Conservation (phyloP, 805 yeast genomes). For the Debaryomyces prosopidis region DNA sequence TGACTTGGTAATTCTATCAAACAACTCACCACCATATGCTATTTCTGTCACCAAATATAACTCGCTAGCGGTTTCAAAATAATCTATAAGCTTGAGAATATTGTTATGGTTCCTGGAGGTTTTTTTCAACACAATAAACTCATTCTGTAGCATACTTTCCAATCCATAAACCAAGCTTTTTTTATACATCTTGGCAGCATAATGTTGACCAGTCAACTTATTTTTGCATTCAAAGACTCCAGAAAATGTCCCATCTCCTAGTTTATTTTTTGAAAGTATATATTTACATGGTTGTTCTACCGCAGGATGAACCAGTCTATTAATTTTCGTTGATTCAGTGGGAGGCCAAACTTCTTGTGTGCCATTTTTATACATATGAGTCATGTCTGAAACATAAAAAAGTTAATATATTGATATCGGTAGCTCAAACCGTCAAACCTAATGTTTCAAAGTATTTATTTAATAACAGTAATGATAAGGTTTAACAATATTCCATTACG, state of each 20-base stretch:
- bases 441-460: background rate
- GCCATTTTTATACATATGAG: background rate
- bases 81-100: conserved; percentile 63
- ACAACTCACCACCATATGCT: conserved; percentile 69
- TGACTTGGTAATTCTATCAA: conserved; percentile 51
- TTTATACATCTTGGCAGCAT: conserved; percentile 55
- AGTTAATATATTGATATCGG: too few relatives aligned
- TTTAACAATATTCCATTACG: background rate
- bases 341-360: conserved; percentile 23
- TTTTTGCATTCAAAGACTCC: conserved; percentile 52
- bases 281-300: conserved; percentile 32
- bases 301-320: conserved; percentile 7
- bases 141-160: conserved; percentile 57
- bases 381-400: too few relatives aligned
- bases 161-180: conserved; percentile 53
- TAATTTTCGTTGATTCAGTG: conserved; percentile 13
- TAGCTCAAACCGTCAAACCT: too few relatives aligned
- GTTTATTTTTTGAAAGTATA: conserved; percentile 23
- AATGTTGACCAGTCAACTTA: conserved; percentile 38
- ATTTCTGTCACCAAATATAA: conserved; percentile 63
- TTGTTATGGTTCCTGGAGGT: conserved; percentile 53
- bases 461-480: background rate
- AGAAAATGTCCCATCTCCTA: conserved; percentile 53
- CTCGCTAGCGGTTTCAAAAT: conserved; percentile 64
- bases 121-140: conserved; percentile 54